phyloP scores from a whole-genome alignment of 78 protist species.

The Monocercomonoides exilis region DNA sequence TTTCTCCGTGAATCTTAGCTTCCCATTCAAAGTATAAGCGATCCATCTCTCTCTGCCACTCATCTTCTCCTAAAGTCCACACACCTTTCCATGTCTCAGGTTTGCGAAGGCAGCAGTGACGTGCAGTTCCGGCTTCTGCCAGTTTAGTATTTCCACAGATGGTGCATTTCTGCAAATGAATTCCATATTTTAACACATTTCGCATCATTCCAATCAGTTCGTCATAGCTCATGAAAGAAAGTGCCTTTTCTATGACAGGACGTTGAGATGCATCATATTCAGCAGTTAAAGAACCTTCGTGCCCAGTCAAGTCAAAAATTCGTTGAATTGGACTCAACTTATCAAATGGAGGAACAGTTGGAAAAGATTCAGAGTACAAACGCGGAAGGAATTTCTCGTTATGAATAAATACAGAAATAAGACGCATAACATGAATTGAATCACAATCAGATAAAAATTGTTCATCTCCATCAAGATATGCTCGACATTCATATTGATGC shows the following conservation, averaged over 20 bases:
- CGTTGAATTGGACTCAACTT: background rate
- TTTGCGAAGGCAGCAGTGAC: background rate
- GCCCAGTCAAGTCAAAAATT: background rate
- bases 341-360: background rate
- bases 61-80: background rate
- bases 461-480: background rate
- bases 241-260: background rate
- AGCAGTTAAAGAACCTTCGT: background rate
- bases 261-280: background rate
- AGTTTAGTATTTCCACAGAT: background rate
- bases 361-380: background rate
- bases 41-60: background rate
- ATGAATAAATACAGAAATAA: background rate
- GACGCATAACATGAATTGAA: background rate
- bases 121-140: background rate
- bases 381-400: background rate
- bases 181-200: background rate
- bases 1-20: background rate
- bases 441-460: background rate
- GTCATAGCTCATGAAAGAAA: background rate
- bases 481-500: background rate
- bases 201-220: background rate
- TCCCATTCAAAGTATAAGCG: background rate
- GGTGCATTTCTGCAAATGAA: background rate
- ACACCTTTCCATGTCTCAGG: background rate